Evolutionary conservation across 2,329 filamentous ascomycete species (phyloP).

Genomic region (Chlorencoelia australis): DNA sequence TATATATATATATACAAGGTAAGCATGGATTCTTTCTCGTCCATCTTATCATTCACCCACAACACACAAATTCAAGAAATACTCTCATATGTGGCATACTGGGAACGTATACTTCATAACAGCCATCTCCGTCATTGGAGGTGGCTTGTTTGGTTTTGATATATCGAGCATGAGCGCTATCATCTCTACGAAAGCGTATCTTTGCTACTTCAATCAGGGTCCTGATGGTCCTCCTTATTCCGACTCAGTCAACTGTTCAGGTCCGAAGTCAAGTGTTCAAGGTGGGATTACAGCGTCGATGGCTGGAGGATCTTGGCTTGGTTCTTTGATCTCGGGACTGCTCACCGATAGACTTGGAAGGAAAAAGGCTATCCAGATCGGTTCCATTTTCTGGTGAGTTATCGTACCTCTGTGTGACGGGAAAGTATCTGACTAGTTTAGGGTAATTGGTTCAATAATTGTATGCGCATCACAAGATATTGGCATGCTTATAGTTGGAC

Average conservation of each 20-base stretch:
- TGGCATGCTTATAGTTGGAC: slow-evolving; percentile 42
- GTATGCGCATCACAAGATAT: slow-evolving; percentile 46
- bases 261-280: slow-evolving; percentile 33
- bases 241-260: slow-evolving; percentile 37
- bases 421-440: slow-evolving; percentile 31
- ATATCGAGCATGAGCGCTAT: slow-evolving; percentile 49
- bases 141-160: slow-evolving; percentile 36
- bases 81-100: too few relatives aligned
- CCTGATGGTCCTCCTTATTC: too few relatives aligned
- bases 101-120: slow-evolving; percentile 26
- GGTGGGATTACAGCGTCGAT: slow-evolving; percentile 58
- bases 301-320: slow-evolving; percentile 60
- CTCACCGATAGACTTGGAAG: slow-evolving; percentile 46
- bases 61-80: too few relatives aligned
- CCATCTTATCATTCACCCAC: too few relatives aligned
- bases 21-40: too few relatives aligned
- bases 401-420: slow-evolving; percentile 44
- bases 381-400: slow-evolving; percentile 33
- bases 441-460: slow-evolving; percentile 50
- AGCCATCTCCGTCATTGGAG: slow-evolving; percentile 25
- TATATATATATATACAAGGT: too few relatives aligned
- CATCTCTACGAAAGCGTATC: slow-evolving; percentile 40
- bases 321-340: slow-evolving; percentile 48
- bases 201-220: slow-evolving; percentile 39
- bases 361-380: slow-evolving; percentile 38